Evolutionary conservation across 2,329 filamentous ascomycete genomes (phyloP), one percentile per base, ranked within the genome.

Genomic region (Helotiales sp.): DNA sequence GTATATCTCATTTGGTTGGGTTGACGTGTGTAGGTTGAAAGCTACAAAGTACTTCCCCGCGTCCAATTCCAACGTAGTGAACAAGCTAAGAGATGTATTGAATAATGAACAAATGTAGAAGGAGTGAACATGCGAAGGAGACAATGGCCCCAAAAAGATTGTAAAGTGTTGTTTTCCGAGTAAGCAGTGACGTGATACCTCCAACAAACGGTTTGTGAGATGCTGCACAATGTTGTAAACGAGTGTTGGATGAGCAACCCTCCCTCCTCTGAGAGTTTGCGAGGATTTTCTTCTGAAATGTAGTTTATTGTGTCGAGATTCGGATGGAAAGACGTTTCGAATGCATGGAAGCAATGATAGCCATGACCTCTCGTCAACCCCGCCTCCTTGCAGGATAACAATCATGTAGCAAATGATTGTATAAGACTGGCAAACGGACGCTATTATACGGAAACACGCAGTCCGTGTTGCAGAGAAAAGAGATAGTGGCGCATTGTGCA

Each of bases 401-500:
- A 25, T 44, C 10, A 34, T 13, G 4, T 24, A 44, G 5, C 40
- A 44, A 19, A 10, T 44, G 19, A 44, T 24, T 13, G 10, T 15
- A 24, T 44, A 10, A 44, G 19, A 44, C 27, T n/a, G 40, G 5
- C 22, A 44, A 44, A 44, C 22, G 22, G 40, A 25, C 27, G n/a
- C 40, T 25, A 12, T 25, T 25, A 5, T 27, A 48, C 29, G 46
- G 46, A 10, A 29, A 31, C 8, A 17, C 15, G 31, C 29, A 30
- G 19, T 30, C 31, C 1, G 15, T 17, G 46, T 48, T 48, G 9
- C 40, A 44, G 22, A 15, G 19, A 12, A 44, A 24, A 44, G 19
- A 44, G 46, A 48, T 48, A 15, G 46, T 31, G 46, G 46, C 46
- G 27, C 46, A 3, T 48, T 48, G 46, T 48, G 40, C 40, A 25